phyloP scores from a whole-genome alignment of 2,329 filamentous ascomycete genomes.

The Fusarium hostae region DNA sequence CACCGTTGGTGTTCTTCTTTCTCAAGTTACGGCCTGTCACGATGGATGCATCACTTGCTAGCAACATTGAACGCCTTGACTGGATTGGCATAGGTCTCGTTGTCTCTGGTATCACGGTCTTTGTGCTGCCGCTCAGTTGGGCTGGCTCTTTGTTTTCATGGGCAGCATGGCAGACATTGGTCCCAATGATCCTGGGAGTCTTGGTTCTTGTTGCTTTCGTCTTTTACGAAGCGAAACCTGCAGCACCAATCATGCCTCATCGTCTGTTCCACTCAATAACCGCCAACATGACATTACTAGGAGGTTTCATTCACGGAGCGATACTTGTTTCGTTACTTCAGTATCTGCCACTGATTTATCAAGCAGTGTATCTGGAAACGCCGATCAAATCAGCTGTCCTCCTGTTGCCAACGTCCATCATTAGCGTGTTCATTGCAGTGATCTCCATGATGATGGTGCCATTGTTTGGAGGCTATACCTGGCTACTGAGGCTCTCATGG shows the following conservation, averaged over 20 bases:
- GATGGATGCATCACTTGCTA: background rate
- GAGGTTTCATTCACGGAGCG: slow-evolving; percentile 9
- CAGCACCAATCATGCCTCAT: slow-evolving; percentile 17
- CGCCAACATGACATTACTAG: slow-evolving; percentile 21
- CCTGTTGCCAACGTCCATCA: background rate
- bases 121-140: slow-evolving; percentile 18
- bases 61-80: slow-evolving; percentile 14
- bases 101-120: slow-evolving; percentile 7
- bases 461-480: slow-evolving; percentile 8
- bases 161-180: slow-evolving; percentile 10
- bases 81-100: slow-evolving; percentile 16
- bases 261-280: slow-evolving; percentile 8
- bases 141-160: slow-evolving; percentile 17
- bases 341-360: slow-evolving; percentile 9
- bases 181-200: slow-evolving; percentile 8
- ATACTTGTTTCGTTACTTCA: slow-evolving; percentile 15
- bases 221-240: slow-evolving; percentile 11
- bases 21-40: slow-evolving; percentile 5
- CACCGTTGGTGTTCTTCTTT: slow-evolving; percentile 15
- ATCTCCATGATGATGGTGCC: slow-evolving; percentile 27
- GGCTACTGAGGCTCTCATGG: slow-evolving; percentile 11
- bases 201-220: background rate
- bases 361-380: slow-evolving; percentile 15
- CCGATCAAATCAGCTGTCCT: slow-evolving; percentile 10
- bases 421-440: slow-evolving; percentile 9